These are phyloP conservation scores for Anethum foeniculum DNA, from an alignment of 140 eudicot species.

Conservation along the genomic window DNA sequence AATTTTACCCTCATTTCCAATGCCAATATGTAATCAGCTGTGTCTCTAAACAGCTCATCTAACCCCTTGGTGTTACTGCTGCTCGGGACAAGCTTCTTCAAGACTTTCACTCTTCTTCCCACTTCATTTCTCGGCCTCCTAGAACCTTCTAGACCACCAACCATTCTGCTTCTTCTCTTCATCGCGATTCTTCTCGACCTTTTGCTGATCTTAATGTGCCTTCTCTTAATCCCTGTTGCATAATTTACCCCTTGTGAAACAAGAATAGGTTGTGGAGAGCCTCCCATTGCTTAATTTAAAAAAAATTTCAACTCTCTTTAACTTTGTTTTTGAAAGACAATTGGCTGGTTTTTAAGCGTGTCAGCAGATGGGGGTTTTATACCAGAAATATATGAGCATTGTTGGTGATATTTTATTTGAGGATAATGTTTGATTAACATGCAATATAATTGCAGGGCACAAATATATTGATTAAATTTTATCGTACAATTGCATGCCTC, in stretches of 20 bases:
- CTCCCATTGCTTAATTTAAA: conserved; percentile 25
- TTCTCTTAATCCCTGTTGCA: conserved; percentile 18
- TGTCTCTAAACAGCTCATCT: conserved; percentile 60
- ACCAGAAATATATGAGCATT: conserved; percentile 27
- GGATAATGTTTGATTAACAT: conserved; percentile 34
- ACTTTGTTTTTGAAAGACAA: not conserved
- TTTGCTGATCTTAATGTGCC: conserved; percentile 10
- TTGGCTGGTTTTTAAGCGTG: conserved; percentile 23
- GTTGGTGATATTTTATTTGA: conserved; percentile 14
- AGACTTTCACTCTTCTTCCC: conserved; percentile 44
- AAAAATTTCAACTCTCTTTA: not conserved
- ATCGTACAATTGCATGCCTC: not conserved
- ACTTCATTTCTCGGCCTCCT: conserved; percentile 24
- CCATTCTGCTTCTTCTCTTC: conserved; percentile 31
- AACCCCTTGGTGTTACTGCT: conserved; percentile 35
- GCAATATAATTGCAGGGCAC: not conserved
- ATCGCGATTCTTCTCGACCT: conserved; percentile 24
- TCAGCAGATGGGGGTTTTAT: conserved; percentile 34
- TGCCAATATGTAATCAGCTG: conserved; percentile 52
- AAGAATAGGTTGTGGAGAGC: conserved; percentile 27
- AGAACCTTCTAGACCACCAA: conserved; percentile 25
- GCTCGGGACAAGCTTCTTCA: conserved; percentile 58
- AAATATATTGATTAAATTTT: not conserved
- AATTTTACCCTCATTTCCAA: conserved; percentile 50
- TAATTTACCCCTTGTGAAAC: conserved; percentile 4